phyloP scores from a whole-genome alignment of 2,329 filamentous ascomycete genomes.

The Cryphonectria naterciae region DNA sequence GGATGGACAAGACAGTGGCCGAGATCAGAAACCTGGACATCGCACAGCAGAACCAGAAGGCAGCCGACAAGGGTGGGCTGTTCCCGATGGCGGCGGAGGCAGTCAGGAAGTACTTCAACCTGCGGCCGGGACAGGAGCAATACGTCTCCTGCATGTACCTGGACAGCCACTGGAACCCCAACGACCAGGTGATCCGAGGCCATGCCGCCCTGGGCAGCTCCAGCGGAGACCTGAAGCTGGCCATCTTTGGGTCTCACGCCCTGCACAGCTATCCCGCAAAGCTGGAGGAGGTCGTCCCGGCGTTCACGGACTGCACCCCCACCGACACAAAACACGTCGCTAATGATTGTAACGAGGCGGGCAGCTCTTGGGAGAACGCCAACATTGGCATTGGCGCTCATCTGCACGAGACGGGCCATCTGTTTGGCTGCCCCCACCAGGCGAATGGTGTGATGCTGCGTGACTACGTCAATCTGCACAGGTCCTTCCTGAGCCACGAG shows the following conservation, averaged over 20 bases:
- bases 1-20: conserved; percentile 79
- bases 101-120: conserved; percentile 76
- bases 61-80: conserved; percentile 72
- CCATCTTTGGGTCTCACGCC: conserved; percentile 90
- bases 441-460: conserved; percentile 90
- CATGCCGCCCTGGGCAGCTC: conserved; percentile 84
- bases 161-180: conserved; percentile 85
- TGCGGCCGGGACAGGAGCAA: conserved; percentile 75
- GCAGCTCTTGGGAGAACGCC: conserved; percentile 93
- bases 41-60: conserved; percentile 76
- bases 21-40: conserved; percentile 79
- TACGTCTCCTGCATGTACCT: conserved; percentile 87
- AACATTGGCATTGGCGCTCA: conserved; percentile 94
- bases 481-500: conserved; percentile 80
- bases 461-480: conserved; percentile 83
- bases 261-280: conserved; percentile 88
- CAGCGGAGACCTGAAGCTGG: conserved; percentile 75
- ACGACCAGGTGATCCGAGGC: conserved; percentile 70
- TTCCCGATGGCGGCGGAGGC: conserved; percentile 79
- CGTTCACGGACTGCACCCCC: conserved; percentile 87
- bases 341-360: conserved; percentile 85
- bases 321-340: conserved; percentile 81
- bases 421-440: conserved; percentile 89
- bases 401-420: conserved; percentile 85
- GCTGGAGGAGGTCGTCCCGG: conserved; percentile 86